Evolutionary conservation across 192 early-diverging fungal genomes (phyloP).

Genomic region (Diversispora eburnea): DNA sequence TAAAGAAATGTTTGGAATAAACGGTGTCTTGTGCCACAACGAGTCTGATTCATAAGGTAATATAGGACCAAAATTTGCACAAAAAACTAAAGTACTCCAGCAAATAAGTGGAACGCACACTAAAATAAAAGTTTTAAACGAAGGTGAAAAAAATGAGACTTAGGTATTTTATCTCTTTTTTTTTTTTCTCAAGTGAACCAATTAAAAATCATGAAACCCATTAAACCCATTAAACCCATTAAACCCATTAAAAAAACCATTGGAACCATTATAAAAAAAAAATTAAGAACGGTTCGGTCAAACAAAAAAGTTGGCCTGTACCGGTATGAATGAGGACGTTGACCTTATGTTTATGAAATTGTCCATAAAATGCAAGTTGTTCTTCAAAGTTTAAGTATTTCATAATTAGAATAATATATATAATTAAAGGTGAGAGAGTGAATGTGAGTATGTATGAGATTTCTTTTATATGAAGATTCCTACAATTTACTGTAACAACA

Average conservation of each 20-base stretch:
- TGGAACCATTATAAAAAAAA: not conserved
- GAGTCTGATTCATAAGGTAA: slow-evolving; percentile 30
- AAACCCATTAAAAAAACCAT: not conserved
- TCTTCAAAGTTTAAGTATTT: slow-evolving; percentile 65
- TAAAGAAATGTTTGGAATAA: slow-evolving; percentile 53
- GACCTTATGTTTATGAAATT: slow-evolving; percentile 69
- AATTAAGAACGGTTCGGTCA: not conserved
- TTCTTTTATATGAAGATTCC: no score
- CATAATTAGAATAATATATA: not conserved
- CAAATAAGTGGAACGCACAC: slow-evolving; percentile 89
- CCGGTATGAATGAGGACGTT: slow-evolving; percentile 77
- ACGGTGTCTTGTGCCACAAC: slow-evolving; percentile 21
- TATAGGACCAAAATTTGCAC: slow-evolving; percentile 43
- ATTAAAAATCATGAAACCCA: no score
- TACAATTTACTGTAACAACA: no score
- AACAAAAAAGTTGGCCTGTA: slow-evolving; percentile 1
- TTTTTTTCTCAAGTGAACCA: not conserved
- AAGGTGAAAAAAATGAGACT: not conserved
- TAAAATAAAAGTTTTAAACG: slow-evolving; percentile 28
- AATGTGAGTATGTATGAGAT: no score
- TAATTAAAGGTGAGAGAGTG: no score
- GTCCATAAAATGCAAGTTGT: slow-evolving; percentile 73
- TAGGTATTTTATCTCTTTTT: no score
- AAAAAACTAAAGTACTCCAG: slow-evolving; percentile 71
- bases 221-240: not conserved